Percentiles rank a stretch among this genome's conserved stretches.
phyloP scores from a whole-genome alignment of 768 basidiomycete genomes.

The Trametes sanguinea region DNA sequence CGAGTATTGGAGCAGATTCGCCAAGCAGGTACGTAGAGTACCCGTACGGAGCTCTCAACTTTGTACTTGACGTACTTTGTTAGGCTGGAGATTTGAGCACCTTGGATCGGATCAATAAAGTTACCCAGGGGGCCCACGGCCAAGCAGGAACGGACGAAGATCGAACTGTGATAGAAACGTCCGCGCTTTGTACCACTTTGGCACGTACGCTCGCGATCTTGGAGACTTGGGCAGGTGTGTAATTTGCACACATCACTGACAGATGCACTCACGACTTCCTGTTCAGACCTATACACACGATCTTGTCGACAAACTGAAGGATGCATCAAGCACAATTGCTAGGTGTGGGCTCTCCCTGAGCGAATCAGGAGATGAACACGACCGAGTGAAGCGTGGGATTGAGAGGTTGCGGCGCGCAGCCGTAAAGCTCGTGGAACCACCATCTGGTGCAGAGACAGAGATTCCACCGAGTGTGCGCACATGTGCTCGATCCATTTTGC shows the following conservation, averaged over 20 bases:
- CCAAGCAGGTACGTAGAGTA: constrained; percentile 50
- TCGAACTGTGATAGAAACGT: constrained; percentile 32
- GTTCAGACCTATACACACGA: constrained; percentile 13
- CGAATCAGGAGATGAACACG: constrained; percentile 38
- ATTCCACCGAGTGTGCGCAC: constrained; percentile 5
- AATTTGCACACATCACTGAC: background rate
- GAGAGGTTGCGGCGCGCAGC: constrained; percentile 58
- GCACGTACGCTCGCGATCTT: constrained; percentile 46
- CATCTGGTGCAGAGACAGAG: background rate
- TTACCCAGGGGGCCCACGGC: background rate
- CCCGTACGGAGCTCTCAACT: constrained; percentile 21
- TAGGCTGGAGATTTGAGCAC: constrained; percentile 29
- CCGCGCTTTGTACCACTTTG: constrained; percentile 43
- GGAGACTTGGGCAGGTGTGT: constrained; percentile 35
- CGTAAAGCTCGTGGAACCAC: constrained; percentile 47
- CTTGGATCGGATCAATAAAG: constrained; percentile 44
- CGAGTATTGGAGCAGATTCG: constrained; percentile 71
- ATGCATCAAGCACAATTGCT: constrained; percentile 5
- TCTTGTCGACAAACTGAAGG: constrained; percentile 5
- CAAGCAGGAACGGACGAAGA: constrained; percentile 33
- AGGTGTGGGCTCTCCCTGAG: constrained; percentile 14
- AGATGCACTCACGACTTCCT: background rate
- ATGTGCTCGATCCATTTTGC: constrained; percentile 36
- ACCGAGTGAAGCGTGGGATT: constrained; percentile 61
- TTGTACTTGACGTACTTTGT: background rate